A percentile compares a stretch with the other conserved stretches of the same genome.
phyloP scores from a whole-genome alignment of 192 early-diverging fungal genomes.

The Funneliformis geosporum region DNA sequence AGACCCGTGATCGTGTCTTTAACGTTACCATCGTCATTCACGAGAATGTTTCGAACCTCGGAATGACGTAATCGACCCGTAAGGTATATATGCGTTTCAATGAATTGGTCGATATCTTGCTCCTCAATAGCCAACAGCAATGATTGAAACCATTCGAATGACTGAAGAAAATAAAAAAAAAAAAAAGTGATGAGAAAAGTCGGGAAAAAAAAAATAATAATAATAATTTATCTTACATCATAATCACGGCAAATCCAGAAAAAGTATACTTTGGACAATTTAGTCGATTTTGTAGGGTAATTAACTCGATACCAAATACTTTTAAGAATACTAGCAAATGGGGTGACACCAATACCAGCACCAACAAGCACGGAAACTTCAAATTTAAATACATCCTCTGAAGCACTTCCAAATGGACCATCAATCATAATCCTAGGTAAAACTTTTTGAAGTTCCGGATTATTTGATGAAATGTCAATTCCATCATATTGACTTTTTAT shows the following conservation, averaged over 20 bases:
- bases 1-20: conserved; percentile 52
- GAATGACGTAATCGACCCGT: conserved; percentile 66
- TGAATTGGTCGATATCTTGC: conserved; percentile 58
- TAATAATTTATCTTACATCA: conserved; percentile 21
- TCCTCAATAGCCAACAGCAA: conserved; percentile 65
- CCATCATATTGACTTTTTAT: conserved; percentile 26
- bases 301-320: conserved; percentile 70
- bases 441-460: conserved; percentile 36
- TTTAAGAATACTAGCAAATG: conserved; percentile 72
- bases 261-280: conserved; percentile 70
- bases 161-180: conserved; percentile 19
- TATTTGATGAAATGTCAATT: conserved; percentile 19
- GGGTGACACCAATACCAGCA: conserved; percentile 86
- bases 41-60: conserved; percentile 61
- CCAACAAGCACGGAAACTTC: conserved; percentile 66
- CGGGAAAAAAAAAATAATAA: background rate
- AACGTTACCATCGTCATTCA: conserved; percentile 50
- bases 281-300: conserved; percentile 53
- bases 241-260: conserved; percentile 80
- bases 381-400: conserved; percentile 78
- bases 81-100: conserved; percentile 68
- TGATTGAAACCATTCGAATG: conserved; percentile 84
- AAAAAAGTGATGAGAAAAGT: background rate
- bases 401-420: conserved; percentile 70
- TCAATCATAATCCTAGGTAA: conserved; percentile 65